Base-by-base conservation (phyloP, 1,284 basidiomycete genomes). In the Ustilago tritici region DNA sequence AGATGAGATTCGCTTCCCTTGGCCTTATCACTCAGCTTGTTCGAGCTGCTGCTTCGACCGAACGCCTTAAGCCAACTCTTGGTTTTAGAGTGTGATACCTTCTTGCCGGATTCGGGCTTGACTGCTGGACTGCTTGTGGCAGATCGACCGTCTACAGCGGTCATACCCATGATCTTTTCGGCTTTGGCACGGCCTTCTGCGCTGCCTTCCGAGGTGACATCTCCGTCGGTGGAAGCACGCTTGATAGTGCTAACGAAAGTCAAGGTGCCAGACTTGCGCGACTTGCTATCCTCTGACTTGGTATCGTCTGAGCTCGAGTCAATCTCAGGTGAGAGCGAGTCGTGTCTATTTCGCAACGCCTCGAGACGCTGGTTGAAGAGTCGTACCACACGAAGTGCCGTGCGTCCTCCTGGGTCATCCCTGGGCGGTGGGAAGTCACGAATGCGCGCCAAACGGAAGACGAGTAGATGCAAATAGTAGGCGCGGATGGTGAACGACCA, bases 401-500 rank as follows among this genome's bases (percentile, higher is more conserved):
- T 79, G 57, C 67, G 70, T 28, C 79, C 79, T 17, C 62, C 62
- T 2, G 71, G 62, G 36, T 84, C 82, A 23, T 78, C 82, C 2
- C 52, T 56, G 0, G 82, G 81, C 19, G 60, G 7, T 1, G 78
- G 67, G 49, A 83, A 84, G 55, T 84, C 82, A 31, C 65, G 72
- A 56, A 84, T 80, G 10, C 81, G 70, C 3, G 81, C 82, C 56
- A 84, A 65, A 28, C 82, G 80, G 76, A 84, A 84, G 46, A 84
- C 82, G 35, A 84, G 76, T 17, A 84, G 65, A 40, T 84, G 82
- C 41, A 84, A 59, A 46, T 82, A 84, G 69, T 84, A 84, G n/a
- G 82, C 82, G 8, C 82, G 78, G 41, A 84, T 84, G 43, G 81
- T 82, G 62, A 84, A 83, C 14, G 82, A 84, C 82, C 82, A 84